phyloP scores from a whole-genome alignment of 1,284 basidiomycete species.

The Exsudoporus floridanus region DNA sequence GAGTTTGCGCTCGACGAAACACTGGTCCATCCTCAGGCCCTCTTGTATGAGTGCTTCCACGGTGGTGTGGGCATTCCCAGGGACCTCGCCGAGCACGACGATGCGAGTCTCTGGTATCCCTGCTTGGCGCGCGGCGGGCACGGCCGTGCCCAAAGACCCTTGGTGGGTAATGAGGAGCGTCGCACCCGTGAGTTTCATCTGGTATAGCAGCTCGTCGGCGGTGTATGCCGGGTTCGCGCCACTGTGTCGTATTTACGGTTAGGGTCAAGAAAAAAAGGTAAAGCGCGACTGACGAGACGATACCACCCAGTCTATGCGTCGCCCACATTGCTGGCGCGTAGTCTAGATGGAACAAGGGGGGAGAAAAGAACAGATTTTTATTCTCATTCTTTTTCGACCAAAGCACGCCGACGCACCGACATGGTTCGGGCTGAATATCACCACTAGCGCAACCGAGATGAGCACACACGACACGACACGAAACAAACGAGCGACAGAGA shows the following conservation, averaged over 20 bases:
- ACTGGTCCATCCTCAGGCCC: slow-evolving; percentile 36
- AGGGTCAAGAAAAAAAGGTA: not conserved
- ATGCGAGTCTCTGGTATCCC: slow-evolving; percentile 54
- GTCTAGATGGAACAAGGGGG: slow-evolving; percentile 49
- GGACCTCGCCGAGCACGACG: slow-evolving; percentile 46
- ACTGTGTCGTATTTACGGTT: slow-evolving; percentile 17
- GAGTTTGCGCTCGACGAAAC: slow-evolving; percentile 46
- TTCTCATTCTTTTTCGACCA: not conserved
- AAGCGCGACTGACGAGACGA: slow-evolving; percentile 51
- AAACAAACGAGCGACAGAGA: not conserved
- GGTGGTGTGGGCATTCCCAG: slow-evolving; percentile 25
- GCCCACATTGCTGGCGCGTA: slow-evolving; percentile 74
- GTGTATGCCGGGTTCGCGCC: slow-evolving; percentile 70
- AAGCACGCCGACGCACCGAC: slow-evolving; percentile 46
- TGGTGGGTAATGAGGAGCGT: slow-evolving; percentile 61
- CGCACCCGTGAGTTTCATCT: slow-evolving; percentile 55
- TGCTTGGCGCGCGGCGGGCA: slow-evolving; percentile 52
- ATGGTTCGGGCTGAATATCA: slow-evolving; percentile 68
- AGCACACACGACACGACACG: not conserved
- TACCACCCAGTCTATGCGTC: slow-evolving; percentile 63
- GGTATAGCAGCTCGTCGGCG: slow-evolving; percentile 63
- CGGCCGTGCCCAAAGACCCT: slow-evolving; percentile 47
- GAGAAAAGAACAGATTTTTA: too few species aligned
- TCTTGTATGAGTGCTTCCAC: slow-evolving; percentile 41
- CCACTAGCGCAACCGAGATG: slow-evolving; percentile 42